Conservation (phyloP, 306 rosid species). For the cucumber (Cucumis sativus) region DNA sequence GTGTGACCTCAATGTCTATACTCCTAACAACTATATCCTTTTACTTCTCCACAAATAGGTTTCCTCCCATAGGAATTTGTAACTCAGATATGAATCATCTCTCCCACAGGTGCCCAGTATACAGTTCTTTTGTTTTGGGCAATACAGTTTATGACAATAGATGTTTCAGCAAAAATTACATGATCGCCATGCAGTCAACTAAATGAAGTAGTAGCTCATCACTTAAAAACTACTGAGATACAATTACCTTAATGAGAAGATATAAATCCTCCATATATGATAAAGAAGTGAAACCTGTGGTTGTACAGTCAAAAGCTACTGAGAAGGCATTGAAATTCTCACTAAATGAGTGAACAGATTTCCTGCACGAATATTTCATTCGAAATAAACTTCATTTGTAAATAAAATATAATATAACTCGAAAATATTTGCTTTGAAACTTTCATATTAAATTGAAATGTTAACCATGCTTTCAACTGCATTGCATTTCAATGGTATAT, state of each 20-base stretch:
- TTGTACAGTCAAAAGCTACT: slow-evolving; percentile 32
- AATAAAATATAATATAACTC: not conserved
- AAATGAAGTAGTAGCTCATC: not conserved
- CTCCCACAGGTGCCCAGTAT: not conserved
- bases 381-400: slow-evolving; percentile 10
- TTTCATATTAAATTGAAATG: not conserved
- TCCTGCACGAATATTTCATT: slow-evolving; percentile 39
- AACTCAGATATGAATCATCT: not conserved
- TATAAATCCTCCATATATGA: slow-evolving; percentile 64
- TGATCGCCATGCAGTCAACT: not conserved
- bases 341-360: slow-evolving; percentile 52
- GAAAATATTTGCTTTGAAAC: not conserved
- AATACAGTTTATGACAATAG: not conserved
- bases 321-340: slow-evolving; percentile 37
- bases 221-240: not conserved
- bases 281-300: slow-evolving; percentile 51
- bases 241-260: slow-evolving; percentile 51
- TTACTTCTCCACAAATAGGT: not conserved
- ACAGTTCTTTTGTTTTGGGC: not conserved
- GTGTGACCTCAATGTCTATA: not conserved
- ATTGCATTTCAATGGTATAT: not conserved
- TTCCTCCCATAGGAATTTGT: too few species aligned
- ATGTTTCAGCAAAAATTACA: not conserved
- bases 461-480: not conserved
- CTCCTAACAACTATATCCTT: not conserved